These are phyloP conservation scores for Penicillium manginii DNA, from an alignment of 495 filamentous ascomycete genomes.

Conservation along the genomic window DNA sequence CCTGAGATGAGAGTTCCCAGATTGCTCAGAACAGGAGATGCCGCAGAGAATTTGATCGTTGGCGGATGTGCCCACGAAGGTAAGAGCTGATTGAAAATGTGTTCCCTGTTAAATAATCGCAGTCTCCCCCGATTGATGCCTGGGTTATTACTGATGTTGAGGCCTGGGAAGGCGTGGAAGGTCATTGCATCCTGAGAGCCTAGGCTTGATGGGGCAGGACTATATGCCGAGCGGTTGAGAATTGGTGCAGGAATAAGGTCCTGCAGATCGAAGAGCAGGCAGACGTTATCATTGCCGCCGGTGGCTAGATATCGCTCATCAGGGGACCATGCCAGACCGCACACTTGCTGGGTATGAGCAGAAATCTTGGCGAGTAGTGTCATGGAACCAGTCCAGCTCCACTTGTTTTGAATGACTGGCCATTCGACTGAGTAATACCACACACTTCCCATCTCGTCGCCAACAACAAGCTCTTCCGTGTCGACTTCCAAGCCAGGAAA, in stretches of 20 bases:
- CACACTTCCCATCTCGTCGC: slow-evolving; percentile 83
- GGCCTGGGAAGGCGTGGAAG: slow-evolving; percentile 26
- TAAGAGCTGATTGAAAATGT: slow-evolving; percentile 31
- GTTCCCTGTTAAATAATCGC: slow-evolving; percentile 25
- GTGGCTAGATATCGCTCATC: slow-evolving; percentile 79
- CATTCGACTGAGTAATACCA: slow-evolving; percentile 93
- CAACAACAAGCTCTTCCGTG: slow-evolving; percentile 81
- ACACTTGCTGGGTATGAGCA: slow-evolving; percentile 88
- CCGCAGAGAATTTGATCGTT: slow-evolving; percentile 18
- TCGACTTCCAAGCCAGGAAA: slow-evolving; percentile 36
- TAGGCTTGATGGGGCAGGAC: slow-evolving; percentile 6
- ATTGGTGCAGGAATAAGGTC: slow-evolving; percentile 53
- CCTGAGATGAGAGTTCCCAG: slow-evolving; percentile 36
- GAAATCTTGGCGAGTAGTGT: slow-evolving; percentile 74
- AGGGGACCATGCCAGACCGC: slow-evolving; percentile 85
- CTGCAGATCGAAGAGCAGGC: slow-evolving; percentile 75
- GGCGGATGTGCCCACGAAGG: slow-evolving; percentile 35
- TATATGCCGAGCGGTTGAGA: slow-evolving; percentile 6
- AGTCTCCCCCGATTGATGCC: slow-evolving; percentile 19
- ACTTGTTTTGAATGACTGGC: slow-evolving; percentile 56
- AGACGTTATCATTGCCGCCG: slow-evolving; percentile 90
- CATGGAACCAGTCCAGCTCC: slow-evolving; percentile 77
- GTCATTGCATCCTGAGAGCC: slow-evolving; percentile 13
- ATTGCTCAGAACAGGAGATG: slow-evolving; percentile 31
- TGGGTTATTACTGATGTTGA: slow-evolving; percentile 17